Base-by-base conservation (phyloP, 768 basidiomycete species). In the Trametes elegans region DNA sequence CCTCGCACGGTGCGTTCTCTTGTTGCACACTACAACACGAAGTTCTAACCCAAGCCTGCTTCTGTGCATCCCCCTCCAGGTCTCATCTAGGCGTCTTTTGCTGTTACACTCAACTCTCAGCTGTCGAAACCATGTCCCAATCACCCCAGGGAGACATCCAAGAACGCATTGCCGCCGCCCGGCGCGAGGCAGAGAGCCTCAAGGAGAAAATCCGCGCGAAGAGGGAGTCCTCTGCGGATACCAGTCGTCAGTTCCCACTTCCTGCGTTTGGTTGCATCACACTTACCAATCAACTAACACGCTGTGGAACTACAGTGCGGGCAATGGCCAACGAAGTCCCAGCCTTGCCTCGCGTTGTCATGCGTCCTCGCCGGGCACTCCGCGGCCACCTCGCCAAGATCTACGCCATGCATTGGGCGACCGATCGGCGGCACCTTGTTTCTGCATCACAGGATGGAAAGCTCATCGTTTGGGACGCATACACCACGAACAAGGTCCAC, bases 401-500 rank as follows among this genome's bases (percentile, higher is more conserved):
- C 68, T 99, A 99, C 71, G 96, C 96, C 43, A 97, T 99, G 91
- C 97, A 99, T 73, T 99, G 97, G 97, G 90, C 96, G 29, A 86
- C 90, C 48, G 96, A 99, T 78, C 84, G 93, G 67, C 82, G 97
- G 65, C 96, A 99, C 77, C 84, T 99, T 57, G 96, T 99, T 31
- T 98, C 97, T 14, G 96, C 96, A n/a, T 98, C 96, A 2, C 96
- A 99, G 71, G 96, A 99, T 69, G 96, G 96, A 49, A 99, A 99
- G 73, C 83, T 99, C 55, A 98, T 99, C 69, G 96, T 99, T 49
- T 99, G 96, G 96, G 96, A 99, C 73, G 96, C 96, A 46, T 98
- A 98, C 74, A 98, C 96, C n/a, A 97, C 95, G 55, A 99, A 99
- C 82, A 99, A 99, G 78, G 96, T 99, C 57, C 97, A 99, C 68